phyloP scores from a whole-genome alignment of 2,329 filamentous ascomycete genomes.

The Cladophialophora bantiana region DNA sequence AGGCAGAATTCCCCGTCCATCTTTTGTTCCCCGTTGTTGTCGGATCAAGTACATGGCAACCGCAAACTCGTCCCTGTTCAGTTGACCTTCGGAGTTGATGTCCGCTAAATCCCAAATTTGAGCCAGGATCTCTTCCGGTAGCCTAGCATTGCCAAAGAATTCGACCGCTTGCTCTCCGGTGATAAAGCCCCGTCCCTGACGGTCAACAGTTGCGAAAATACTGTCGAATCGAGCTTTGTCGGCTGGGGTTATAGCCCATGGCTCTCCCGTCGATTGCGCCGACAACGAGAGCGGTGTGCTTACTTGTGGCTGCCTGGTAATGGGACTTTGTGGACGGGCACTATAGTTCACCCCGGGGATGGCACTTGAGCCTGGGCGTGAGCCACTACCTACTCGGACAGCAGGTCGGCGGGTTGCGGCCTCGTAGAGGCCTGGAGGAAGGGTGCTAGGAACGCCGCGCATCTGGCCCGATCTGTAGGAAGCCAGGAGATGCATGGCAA shows the following conservation, averaged over 20 bases:
- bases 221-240: constrained; percentile 90
- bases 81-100: constrained; percentile 84
- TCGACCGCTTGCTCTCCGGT: constrained; percentile 92
- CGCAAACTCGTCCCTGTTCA: constrained; percentile 90
- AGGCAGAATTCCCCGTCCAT: constrained; percentile 69
- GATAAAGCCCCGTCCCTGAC: constrained; percentile 78
- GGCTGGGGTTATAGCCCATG: constrained; percentile 82
- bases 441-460: constrained; percentile 76
- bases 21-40: constrained; percentile 79
- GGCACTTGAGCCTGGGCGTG: constrained; percentile 57
- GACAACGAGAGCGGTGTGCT: constrained; percentile 54
- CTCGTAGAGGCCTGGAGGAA: constrained; percentile 88
- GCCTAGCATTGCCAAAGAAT: constrained; percentile 90
- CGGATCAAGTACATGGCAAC: constrained; percentile 97
- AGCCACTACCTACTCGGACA: constrained; percentile 60
- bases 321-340: constrained; percentile 66
- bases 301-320: constrained; percentile 58
- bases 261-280: constrained; percentile 64
- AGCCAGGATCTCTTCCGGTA: constrained; percentile 86
- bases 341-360: constrained; percentile 76
- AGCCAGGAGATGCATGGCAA: constrained; percentile 95
- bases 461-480: constrained; percentile 87
- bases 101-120: constrained; percentile 98
- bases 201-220: constrained; percentile 85
- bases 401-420: constrained; percentile 76